phyloP scores from a whole-genome alignment of 176 grass and related monocot genomes.

The Ensete glaucum region DNA sequence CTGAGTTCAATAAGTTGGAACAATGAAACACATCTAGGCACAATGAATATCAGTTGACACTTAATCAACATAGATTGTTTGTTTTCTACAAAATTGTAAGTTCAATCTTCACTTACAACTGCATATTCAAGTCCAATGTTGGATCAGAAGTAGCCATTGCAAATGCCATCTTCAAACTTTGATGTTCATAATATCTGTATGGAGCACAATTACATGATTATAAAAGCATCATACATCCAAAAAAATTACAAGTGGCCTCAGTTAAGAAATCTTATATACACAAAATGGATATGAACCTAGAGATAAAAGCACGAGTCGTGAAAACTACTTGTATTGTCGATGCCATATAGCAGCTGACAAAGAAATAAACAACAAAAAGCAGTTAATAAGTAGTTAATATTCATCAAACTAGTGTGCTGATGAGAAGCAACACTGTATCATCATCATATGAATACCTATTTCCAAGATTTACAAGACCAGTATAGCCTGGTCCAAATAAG shows the following conservation, averaged over 20 bases:
- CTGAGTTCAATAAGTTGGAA: background rate
- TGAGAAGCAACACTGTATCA: background rate
- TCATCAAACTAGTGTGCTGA: background rate
- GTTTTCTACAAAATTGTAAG: background rate
- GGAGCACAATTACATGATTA: constrained; percentile 1
- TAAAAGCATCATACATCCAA: background rate
- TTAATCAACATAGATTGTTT: background rate
- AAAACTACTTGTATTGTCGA: constrained; percentile 96
- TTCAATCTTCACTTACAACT: constrained; percentile 57
- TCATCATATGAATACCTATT: constrained; percentile 53
- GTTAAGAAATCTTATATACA: background rate
- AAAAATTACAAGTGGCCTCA: background rate
- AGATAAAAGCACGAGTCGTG: constrained; percentile 65
- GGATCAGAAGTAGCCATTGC: constrained; percentile 60
- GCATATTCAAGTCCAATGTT: constrained; percentile 83
- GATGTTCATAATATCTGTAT: constrained; percentile 75
- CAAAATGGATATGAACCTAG: constrained; percentile 39
- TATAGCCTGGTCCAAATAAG: constrained; percentile 90
- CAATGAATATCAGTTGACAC: background rate
- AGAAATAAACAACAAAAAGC: constrained; percentile 5
- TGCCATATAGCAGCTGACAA: constrained; percentile 91
- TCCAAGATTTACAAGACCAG: constrained; percentile 84
- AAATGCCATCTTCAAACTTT: constrained; percentile 83
- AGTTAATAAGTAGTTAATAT: constrained; percentile 10
- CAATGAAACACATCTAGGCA: background rate